A percentile compares a stretch with the other conserved stretches of the same genome.
Conservation (phyloP, 2,329 filamentous ascomycete species). For the Aspergillus glaucus region DNA sequence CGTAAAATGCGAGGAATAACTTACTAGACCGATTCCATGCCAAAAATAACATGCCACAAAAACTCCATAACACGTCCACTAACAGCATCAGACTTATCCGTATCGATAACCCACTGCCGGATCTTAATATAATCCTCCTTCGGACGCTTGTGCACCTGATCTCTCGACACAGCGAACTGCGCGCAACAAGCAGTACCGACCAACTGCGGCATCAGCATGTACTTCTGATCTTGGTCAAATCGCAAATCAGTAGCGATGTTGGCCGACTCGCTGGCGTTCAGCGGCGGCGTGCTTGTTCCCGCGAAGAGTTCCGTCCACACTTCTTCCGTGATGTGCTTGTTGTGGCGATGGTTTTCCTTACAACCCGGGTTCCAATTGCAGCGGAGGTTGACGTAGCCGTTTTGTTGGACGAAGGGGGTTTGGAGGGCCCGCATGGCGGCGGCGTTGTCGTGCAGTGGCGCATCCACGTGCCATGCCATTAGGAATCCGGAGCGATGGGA, state of each 20-base stretch:
- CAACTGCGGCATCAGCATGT: slow-evolving; percentile 40
- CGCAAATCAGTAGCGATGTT: slow-evolving; percentile 2
- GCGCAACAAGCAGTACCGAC: slow-evolving; percentile 58
- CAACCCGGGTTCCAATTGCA: slow-evolving; percentile 57
- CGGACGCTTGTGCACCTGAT: slow-evolving; percentile 46
- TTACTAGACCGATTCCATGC: slow-evolving; percentile 36
- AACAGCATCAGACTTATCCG: slow-evolving; percentile 48
- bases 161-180: slow-evolving; percentile 57
- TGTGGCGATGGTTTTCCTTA: slow-evolving; percentile 24
- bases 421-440: slow-evolving; percentile 45
- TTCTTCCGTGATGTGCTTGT: slow-evolving; percentile 30
- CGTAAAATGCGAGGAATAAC: slow-evolving; percentile 6
- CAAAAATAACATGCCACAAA: slow-evolving; percentile 56
- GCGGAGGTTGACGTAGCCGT: slow-evolving; percentile 56
- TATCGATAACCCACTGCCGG: slow-evolving; percentile 55
- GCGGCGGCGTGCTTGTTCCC: slow-evolving; percentile 33
- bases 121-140: slow-evolving; percentile 51
- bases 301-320: slow-evolving; percentile 34
- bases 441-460: slow-evolving; percentile 51
- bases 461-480: slow-evolving; percentile 53
- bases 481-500: slow-evolving; percentile 46
- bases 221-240: slow-evolving; percentile 14
- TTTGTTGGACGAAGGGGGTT: slow-evolving; percentile 45
- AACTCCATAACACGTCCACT: slow-evolving; percentile 60
- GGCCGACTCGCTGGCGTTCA: slow-evolving; percentile 18